phyloP scores from a whole-genome alignment of 495 filamentous ascomycete genomes.

The Penicillium diatomitis region DNA sequence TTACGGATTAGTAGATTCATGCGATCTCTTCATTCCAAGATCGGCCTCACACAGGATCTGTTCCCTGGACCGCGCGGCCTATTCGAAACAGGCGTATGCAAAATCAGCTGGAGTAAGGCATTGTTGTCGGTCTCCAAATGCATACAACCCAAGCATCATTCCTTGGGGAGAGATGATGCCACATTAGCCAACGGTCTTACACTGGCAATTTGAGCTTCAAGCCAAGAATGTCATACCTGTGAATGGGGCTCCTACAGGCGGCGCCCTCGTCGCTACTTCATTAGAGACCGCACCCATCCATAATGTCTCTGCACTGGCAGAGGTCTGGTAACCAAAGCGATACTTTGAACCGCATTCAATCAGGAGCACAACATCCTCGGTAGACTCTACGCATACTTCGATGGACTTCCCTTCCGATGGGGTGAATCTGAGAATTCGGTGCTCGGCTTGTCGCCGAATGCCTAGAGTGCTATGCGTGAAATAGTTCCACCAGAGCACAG shows the following conservation, averaged over 20 bases:
- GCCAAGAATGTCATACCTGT: constrained; percentile 14
- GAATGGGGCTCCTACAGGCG: constrained; percentile 29
- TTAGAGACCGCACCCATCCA: constrained; percentile 24
- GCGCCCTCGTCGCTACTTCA: constrained; percentile 16
- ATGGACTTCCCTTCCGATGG: constrained; percentile 8
- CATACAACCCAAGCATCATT: constrained; percentile 37
- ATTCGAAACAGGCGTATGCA: constrained; percentile 21
- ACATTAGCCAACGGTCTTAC: no score
- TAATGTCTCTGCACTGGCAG: constrained; percentile 2
- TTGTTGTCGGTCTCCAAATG: constrained; percentile 33
- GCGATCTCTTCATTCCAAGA: no score
- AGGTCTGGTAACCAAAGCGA: constrained; percentile 20
- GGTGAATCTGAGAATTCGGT: constrained; percentile 17
- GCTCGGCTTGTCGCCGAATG: constrained; percentile 12
- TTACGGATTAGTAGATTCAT: no score
- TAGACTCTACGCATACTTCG: constrained; percentile 3
- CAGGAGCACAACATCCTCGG: constrained; percentile 10
- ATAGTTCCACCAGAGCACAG: constrained; percentile 34
- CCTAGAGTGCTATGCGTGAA: constrained; percentile 31
- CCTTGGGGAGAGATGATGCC: not conserved
- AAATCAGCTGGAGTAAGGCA: constrained; percentile 35
- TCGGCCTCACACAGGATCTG: not conserved
- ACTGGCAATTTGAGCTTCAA: no score
- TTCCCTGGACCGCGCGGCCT: not conserved
- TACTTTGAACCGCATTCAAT: constrained; percentile 24